phyloP scores from a whole-genome alignment of 2,329 filamentous ascomycete genomes.

The Pestalotiopsis sp. region DNA sequence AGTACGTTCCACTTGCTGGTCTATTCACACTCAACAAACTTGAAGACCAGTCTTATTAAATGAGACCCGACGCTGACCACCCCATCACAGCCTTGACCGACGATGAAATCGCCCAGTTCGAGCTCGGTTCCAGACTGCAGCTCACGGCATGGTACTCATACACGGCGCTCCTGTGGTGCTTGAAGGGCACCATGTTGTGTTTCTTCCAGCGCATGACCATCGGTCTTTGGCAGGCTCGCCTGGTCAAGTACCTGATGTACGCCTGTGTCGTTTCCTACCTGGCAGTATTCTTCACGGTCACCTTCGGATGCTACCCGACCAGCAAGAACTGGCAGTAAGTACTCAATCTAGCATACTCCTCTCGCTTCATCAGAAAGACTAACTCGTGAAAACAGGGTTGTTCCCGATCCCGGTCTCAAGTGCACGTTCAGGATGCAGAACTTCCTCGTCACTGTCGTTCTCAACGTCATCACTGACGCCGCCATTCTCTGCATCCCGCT shows the following conservation, averaged over 20 bases:
- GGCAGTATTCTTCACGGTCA: constrained; percentile 14
- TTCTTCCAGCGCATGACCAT: constrained; percentile 34
- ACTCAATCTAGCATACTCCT: neutral
- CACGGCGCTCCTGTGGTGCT: constrained; percentile 37
- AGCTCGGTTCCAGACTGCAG: constrained; percentile 38
- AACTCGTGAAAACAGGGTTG: constrained; percentile 6
- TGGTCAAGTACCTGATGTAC: constrained; percentile 11
- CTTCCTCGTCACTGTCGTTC: constrained; percentile 23
- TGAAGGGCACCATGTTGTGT: constrained; percentile 32
- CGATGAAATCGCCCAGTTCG: constrained; percentile 30
- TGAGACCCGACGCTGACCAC: too few relatives aligned
- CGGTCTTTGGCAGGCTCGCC: constrained; percentile 14
- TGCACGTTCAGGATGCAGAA: constrained; percentile 26
- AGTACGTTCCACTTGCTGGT: neutral
- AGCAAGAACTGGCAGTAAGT: constrained; percentile 15
- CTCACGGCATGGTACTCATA: constrained; percentile 44
- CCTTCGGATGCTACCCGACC: constrained; percentile 15
- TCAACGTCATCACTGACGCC: constrained; percentile 19
- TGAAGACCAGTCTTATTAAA: neutral
- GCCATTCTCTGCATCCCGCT: constrained; percentile 17
- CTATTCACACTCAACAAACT: neutral
- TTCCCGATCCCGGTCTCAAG: constrained; percentile 16
- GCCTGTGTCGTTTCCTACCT: constrained; percentile 13
- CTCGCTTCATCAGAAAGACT: neutral
- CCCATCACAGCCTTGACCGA: constrained; percentile 24